Conservation (phyloP, 1,284 basidiomycete genomes). For the Earliella scabrosa region DNA sequence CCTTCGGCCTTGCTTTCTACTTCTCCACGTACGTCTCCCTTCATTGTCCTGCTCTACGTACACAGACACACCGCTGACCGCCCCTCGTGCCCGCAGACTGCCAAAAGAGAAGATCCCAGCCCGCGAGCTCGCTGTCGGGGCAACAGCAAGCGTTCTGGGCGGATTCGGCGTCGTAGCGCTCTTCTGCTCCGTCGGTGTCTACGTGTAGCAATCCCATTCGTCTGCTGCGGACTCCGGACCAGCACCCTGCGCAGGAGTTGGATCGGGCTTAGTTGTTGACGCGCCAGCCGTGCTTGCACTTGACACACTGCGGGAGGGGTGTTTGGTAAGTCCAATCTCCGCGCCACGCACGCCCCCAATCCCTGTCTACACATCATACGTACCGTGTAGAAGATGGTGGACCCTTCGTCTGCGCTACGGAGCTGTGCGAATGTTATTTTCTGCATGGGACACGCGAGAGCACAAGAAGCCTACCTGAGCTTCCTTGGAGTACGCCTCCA, state of each 20-base stretch:
- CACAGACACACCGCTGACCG: slow-evolving; percentile 23
- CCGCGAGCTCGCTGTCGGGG: slow-evolving; percentile 70
- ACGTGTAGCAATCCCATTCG: slow-evolving; percentile 58
- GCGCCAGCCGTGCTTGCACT: slow-evolving; percentile 78
- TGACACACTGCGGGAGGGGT: slow-evolving; percentile 54
- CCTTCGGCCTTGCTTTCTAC: slow-evolving; percentile 85
- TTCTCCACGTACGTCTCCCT: slow-evolving; percentile 77
- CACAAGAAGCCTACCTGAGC: slow-evolving; percentile 58
- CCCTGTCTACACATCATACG: slow-evolving; percentile 38
- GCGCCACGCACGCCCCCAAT: not conserved
- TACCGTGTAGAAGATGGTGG: slow-evolving; percentile 83
- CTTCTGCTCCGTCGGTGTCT: slow-evolving; percentile 86
- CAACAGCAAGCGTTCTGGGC: slow-evolving; percentile 75
- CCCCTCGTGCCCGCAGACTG: slow-evolving; percentile 49
- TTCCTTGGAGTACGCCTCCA: slow-evolving; percentile 80
- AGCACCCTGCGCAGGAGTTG: no score
- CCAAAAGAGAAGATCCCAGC: slow-evolving; percentile 72
- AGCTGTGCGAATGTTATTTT: slow-evolving; percentile 51
- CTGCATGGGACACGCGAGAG: not conserved
- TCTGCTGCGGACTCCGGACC: not conserved
- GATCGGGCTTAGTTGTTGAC: slow-evolving; percentile 71
- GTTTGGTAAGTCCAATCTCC: slow-evolving; percentile 1
- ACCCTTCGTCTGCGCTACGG: slow-evolving; percentile 89
- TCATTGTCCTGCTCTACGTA: slow-evolving; percentile 10
- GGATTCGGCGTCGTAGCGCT: slow-evolving; percentile 88